A percentile compares a stretch with the other conserved stretches of the same genome.
These are phyloP conservation scores for Antitrichia curtipendula DNA, from an alignment of 225 moss, liverwort and hornwort species.

Conservation along the genomic window DNA sequence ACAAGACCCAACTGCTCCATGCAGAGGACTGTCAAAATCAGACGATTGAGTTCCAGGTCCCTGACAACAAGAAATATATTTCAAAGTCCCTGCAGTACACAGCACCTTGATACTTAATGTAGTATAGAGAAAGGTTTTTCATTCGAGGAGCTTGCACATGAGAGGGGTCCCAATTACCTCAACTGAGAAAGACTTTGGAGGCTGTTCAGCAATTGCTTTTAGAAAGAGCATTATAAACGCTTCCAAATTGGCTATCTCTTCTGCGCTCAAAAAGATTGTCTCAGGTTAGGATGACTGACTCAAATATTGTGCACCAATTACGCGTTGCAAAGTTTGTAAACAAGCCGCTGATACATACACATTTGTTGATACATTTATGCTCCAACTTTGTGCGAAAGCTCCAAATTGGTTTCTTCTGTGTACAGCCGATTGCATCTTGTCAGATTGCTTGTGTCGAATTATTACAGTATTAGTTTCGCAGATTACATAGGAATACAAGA, in stretches of 20 bases:
- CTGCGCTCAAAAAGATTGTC: background rate
- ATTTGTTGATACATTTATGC: background rate
- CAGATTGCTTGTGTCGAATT: background rate
- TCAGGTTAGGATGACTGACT: background rate
- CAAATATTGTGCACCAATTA: background rate
- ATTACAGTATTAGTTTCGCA: background rate
- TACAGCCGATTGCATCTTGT: background rate
- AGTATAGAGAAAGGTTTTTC: background rate
- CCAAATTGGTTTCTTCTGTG: constrained; percentile 23
- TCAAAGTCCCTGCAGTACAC: background rate
- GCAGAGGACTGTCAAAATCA: background rate
- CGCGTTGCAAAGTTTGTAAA: background rate
- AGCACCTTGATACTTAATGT: background rate
- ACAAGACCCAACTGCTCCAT: background rate
- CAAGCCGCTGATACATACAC: background rate
- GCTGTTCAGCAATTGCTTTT: background rate
- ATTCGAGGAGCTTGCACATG: background rate
- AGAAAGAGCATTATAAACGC: background rate
- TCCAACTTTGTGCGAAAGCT: constrained; percentile 7
- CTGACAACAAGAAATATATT: background rate
- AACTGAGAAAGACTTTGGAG: background rate
- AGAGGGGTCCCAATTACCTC: background rate
- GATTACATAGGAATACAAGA: background rate
- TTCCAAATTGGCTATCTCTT: background rate
- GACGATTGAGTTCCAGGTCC: background rate